Evolutionary conservation across 495 filamentous ascomycete species (phyloP).

Genomic region (Amphirosellinia nigrospora): DNA sequence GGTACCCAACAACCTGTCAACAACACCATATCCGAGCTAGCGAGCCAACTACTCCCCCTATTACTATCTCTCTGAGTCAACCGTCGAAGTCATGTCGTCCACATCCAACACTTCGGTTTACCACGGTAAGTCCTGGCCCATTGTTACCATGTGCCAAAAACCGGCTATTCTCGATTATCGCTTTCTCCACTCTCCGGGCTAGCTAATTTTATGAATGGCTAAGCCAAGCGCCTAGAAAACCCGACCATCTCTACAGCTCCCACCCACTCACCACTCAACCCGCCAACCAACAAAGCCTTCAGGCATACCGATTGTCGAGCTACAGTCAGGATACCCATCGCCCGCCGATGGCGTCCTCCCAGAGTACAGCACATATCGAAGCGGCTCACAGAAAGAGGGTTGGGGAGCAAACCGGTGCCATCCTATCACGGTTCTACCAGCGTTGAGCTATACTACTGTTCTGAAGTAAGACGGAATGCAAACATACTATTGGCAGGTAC

Average conservation of each 20-base stretch:
- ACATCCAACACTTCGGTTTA: background rate
- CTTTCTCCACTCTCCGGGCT: background rate
- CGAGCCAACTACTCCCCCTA: background rate
- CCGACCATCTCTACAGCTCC: constrained; percentile 16
- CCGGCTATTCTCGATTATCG: background rate
- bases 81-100: constrained; percentile 1
- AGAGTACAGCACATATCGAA: background rate
- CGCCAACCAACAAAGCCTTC: constrained; percentile 8
- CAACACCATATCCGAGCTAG: background rate
- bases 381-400: background rate
- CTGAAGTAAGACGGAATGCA: background rate
- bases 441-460: background rate
- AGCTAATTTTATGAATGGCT: background rate
- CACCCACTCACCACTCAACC: constrained; percentile 19
- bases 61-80: background rate
- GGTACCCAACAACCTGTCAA: background rate
- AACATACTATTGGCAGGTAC: background rate
- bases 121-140: constrained; percentile 3
- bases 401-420: background rate
- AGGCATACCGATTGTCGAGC: constrained; percentile 13
- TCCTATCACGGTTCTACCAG: constrained; percentile 10
- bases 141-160: background rate
- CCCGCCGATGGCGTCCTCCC: constrained; percentile 2
- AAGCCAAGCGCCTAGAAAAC: constrained; percentile 10
- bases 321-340: constrained; percentile 10